Conservation (phyloP, 1,284 basidiomycete genomes). For the Heliocybe sulcata region DNA sequence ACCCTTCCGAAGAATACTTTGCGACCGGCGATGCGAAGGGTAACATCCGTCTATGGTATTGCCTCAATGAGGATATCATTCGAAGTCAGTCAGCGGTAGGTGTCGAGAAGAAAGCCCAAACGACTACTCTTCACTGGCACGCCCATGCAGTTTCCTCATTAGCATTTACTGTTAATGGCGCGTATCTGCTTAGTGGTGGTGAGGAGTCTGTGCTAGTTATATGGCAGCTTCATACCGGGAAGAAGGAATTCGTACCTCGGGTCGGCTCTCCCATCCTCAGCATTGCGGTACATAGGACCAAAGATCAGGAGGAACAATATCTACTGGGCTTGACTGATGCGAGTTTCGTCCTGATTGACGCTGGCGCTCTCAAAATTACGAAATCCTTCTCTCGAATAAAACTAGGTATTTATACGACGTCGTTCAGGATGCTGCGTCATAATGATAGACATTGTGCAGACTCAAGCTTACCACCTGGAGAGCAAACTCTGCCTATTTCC, state of each 20-base stretch:
- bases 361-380: conserved; percentile 66
- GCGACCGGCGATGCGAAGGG: conserved; percentile 90
- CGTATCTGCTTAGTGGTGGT: conserved; percentile 91
- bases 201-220: conserved; percentile 95
- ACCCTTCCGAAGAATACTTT: conserved; percentile 89
- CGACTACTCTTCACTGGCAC: conserved; percentile 93
- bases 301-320: conserved; percentile 74
- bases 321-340: conserved; percentile 82
- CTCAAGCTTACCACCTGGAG: conserved; percentile 32
- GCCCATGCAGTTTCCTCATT: conserved; percentile 91
- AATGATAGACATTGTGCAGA: conserved; percentile 24
- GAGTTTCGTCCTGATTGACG: conserved; percentile 72
- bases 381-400: conserved; percentile 77
- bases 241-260: conserved; percentile 88
- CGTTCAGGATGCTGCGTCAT: conserved; percentile 1
- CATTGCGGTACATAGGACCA: conserved; percentile 47
- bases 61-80: conserved; percentile 57
- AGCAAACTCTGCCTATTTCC: conserved; percentile 32
- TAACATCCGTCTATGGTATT: conserved; percentile 89
- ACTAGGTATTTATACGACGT: conserved; percentile 41
- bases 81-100: conserved; percentile 35
- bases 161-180: conserved; percentile 85
- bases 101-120: conserved; percentile 72
- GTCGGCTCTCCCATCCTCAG: conserved; percentile 84
- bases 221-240: conserved; percentile 87